phyloP scores from a whole-genome alignment of 1,284 basidiomycete species.

The Xerocomus nothofagi region DNA sequence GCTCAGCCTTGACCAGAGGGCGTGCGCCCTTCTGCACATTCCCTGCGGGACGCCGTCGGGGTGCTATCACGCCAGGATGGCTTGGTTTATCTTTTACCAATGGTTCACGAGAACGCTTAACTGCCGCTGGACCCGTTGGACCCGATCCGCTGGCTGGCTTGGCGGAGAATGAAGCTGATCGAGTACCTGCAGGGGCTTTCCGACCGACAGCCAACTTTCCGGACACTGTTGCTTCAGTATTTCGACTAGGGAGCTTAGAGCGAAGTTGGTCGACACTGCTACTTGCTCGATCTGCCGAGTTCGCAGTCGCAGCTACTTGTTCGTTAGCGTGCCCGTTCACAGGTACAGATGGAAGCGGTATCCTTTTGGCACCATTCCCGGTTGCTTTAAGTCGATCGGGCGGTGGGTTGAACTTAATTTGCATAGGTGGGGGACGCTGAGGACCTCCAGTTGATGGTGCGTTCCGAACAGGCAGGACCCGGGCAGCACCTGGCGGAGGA shows the following conservation, averaged over 20 bases:
- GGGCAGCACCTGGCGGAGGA: conserved; percentile 7
- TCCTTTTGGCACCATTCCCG: conserved; percentile 38
- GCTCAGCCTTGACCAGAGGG: conserved; percentile 14
- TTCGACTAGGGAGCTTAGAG: conserved; percentile 15
- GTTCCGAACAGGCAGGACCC: conserved; percentile 9
- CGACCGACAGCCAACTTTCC: conserved; percentile 6
- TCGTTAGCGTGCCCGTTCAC: conserved; percentile 3
- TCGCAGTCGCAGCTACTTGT: conserved; percentile 1
- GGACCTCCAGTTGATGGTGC: conserved; percentile 22
- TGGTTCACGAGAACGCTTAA: conserved; percentile 17
- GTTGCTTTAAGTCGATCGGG: conserved; percentile 22
- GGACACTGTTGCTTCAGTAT: neutral
- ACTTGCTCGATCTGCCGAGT: neutral
- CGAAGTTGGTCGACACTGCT: conserved; percentile 4
- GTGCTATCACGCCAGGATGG: conserved; percentile 1
- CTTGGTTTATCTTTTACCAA: conserved; percentile 11
- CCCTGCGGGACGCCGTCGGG: conserved; percentile 11
- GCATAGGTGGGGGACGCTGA: conserved; percentile 29
- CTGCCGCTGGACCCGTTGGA: neutral
- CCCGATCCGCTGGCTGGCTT: conserved; percentile 11
- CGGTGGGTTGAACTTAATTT: conserved; percentile 28
- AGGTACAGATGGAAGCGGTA: conserved; percentile 32
- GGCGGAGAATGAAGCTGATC: conserved; percentile 2
- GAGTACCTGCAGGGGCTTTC: conserved; percentile 12
- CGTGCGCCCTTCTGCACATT: conserved; percentile 12